Base-by-base conservation (phyloP, 192 early-diverging fungal genomes). In the Spizellomyces punctatus region DNA sequence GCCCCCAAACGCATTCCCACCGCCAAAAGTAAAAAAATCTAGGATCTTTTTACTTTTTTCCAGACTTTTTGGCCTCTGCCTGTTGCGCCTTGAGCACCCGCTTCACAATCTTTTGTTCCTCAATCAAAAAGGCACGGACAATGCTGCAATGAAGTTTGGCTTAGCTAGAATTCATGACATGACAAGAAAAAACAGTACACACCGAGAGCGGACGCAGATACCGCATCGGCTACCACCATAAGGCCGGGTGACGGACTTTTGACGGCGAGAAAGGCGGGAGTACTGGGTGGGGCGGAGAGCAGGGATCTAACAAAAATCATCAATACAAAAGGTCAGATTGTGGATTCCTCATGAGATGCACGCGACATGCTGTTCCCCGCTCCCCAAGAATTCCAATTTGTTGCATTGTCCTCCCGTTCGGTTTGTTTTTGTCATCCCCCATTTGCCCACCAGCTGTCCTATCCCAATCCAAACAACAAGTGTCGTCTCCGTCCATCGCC, bases 31-130 rank as follows among this genome's bases (percentile, higher is more conserved):
- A 36, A 36, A 36, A 36, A 36, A 36, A 36, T 36, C 27, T 36
- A 36, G 27, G 3, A 36, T 36, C 0, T 36, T 3, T 36, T 74
- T 75, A 78, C 58, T 78, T 78, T 73, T 81, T 78, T 21, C 71
- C 69, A 59, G 65, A 65, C 63, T 78, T 75, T 76, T 85, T 82
- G 64, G 76, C 74, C 66, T 79, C 81, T 41, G 65, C 79, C 58
- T 71, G 67, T 75, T 86, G 84, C 42, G 89, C 71, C 92, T 97
- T 98, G 82, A 97, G 89, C 71, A 98, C 94, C 86, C 92, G 94
- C 94, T 98, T 98, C 85, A 98, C 95, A 76, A 98, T 97, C 94
- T 98, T 98, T 90, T 98, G 96, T 89, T 98, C 96, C 88, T 98
- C 96, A 75, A 98, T 94, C 80, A 98, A 89, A 91, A 98, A 98